Percentiles rank a stretch among this genome's conserved stretches.
Evolutionary conservation across 2,329 filamentous ascomycete genomes (phyloP).

Genomic region (Diplocarpon rosae): DNA sequence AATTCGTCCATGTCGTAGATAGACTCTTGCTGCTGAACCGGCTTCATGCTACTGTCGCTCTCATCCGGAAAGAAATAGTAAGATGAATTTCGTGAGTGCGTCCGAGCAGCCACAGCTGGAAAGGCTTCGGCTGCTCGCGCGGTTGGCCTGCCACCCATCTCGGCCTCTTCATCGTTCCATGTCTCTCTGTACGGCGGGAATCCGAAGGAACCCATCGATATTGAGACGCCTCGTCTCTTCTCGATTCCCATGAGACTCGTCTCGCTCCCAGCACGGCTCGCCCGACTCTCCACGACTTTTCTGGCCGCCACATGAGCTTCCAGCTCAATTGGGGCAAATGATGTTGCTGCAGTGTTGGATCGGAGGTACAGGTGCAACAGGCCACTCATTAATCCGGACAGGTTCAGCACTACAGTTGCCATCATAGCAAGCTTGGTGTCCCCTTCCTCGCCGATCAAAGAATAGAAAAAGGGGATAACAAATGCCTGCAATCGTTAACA

Average conservation of each 20-base stretch:
- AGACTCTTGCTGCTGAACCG: slow-evolving; percentile 14
- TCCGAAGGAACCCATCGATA: slow-evolving; percentile 18
- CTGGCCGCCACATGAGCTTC: slow-evolving; percentile 18
- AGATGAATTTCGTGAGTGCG: slow-evolving; percentile 19
- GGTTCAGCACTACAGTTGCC: slow-evolving; percentile 53
- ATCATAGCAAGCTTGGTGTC: slow-evolving; percentile 47
- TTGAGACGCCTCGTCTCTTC: slow-evolving; percentile 11
- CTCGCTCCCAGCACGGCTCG: slow-evolving; percentile 15
- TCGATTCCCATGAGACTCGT: slow-evolving; percentile 18
- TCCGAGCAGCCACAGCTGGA: slow-evolving; percentile 7
- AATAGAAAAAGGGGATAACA: slow-evolving; percentile 53
- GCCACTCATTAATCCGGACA: slow-evolving; percentile 54
- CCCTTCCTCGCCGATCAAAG: slow-evolving; percentile 36
- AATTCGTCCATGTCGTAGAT: slow-evolving; percentile 25
- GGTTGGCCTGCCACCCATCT: background rate
- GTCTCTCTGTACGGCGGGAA: slow-evolving; percentile 5
- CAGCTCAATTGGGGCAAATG: slow-evolving; percentile 35
- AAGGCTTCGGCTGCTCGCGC: too few relatives aligned
- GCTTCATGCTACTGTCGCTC: slow-evolving; percentile 8
- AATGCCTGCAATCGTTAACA: slow-evolving; percentile 36
- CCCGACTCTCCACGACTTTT: slow-evolving; percentile 1
- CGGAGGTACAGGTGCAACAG: slow-evolving; percentile 57
- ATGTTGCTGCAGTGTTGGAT: slow-evolving; percentile 47
- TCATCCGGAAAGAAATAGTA: slow-evolving; percentile 24
- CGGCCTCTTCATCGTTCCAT: background rate